Evolutionary conservation across 345 rosid genomes (phyloP).

Genomic region (Citropsis articulata): DNA sequence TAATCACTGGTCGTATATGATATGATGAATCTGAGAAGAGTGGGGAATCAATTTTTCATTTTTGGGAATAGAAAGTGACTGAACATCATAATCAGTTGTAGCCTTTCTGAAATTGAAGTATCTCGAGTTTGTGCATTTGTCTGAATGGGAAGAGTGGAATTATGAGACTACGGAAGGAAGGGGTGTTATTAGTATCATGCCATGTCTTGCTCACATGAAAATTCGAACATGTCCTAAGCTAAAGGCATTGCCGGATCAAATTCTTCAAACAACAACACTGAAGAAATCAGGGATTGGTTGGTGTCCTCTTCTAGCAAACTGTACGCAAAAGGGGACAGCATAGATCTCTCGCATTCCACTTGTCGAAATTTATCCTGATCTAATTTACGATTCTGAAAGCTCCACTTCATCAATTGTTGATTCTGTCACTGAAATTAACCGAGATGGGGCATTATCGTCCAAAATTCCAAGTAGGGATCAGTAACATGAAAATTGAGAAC

Average conservation of each 20-base stretch:
- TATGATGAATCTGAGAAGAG: neutral
- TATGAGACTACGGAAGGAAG: neutral
- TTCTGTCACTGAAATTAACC: neutral
- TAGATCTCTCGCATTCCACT: neutral
- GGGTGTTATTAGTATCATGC: neutral
- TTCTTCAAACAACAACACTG: neutral
- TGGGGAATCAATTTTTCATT: neutral
- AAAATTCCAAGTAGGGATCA: too few relatives aligned
- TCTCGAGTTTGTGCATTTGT: neutral
- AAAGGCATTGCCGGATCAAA: neutral
- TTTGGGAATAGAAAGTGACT: neutral
- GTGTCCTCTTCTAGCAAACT: neutral
- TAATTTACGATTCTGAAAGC: neutral
- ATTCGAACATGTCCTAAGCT: neutral
- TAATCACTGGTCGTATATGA: neutral
- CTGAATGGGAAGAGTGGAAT: neutral
- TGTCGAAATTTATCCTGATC: neutral
- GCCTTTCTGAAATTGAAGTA: neutral
- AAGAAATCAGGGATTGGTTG: neutral
- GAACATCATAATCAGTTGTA: neutral
- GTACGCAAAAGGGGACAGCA: neutral
- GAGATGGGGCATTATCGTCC: too few relatives aligned
- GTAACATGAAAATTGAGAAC: too few relatives aligned
- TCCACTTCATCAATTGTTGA: neutral
- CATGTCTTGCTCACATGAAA: neutral